phyloP scores from a whole-genome alignment of 2,329 filamentous ascomycete genomes.

The Alternaria ventricosa region DNA sequence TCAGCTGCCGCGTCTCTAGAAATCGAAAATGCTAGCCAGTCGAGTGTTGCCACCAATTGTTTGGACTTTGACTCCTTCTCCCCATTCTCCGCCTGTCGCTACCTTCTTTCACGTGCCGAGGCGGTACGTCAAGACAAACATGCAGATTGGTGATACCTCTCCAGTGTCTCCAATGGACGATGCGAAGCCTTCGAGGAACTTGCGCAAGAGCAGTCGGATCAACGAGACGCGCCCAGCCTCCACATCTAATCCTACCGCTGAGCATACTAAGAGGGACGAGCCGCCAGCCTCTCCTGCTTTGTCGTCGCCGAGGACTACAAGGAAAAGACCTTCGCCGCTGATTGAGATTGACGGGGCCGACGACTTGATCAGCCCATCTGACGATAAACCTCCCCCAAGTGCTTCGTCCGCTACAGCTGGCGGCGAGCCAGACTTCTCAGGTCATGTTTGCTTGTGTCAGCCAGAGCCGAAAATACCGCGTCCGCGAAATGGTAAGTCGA shows the following conservation, averaged over 20 bases:
- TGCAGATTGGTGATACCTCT: conserved; percentile 32
- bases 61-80: conserved; percentile 24
- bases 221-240: conserved; percentile 33
- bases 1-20: conserved; percentile 29
- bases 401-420: conserved; percentile 32
- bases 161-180: conserved; percentile 27
- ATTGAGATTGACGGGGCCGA: conserved; percentile 24
- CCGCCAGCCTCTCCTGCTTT: conserved; percentile 17
- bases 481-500: conserved; percentile 70
- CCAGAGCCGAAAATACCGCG: conserved; percentile 74
- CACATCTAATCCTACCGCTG: conserved; percentile 18
- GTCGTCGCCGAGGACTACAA: conserved; percentile 28
- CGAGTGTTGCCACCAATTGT: conserved; percentile 42
- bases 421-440: conserved; percentile 39
- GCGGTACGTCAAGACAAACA: conserved; percentile 44
- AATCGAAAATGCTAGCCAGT: conserved; percentile 43
- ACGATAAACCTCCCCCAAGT: conserved; percentile 30
- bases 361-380: conserved; percentile 20
- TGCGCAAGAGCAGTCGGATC: conserved; percentile 40
- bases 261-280: conserved; percentile 27
- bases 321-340: conserved; percentile 35
- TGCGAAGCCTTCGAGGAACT: conserved; percentile 24
- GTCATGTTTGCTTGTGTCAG: conserved; percentile 71
- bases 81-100: conserved; percentile 30
- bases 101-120: conserved; percentile 45